Conservation (phyloP, 2,329 filamentous ascomycete genomes). For the Sporothrix schenckii region DNA sequence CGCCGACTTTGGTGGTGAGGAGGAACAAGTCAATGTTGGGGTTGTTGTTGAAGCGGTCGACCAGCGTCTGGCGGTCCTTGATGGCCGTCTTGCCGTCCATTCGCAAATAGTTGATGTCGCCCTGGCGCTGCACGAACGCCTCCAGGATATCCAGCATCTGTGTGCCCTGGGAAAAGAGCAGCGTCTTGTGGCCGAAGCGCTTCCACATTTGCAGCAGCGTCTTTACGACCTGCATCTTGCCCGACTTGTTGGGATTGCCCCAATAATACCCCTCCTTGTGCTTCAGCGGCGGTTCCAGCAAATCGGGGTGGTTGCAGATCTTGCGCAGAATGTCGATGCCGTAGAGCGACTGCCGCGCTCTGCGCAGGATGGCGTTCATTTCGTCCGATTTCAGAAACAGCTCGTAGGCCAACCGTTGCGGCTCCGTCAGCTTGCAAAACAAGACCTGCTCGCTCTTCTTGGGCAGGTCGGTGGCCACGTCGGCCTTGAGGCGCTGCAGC, state of each 20-base stretch:
- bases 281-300: conserved; percentile 65
- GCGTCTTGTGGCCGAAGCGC: conserved; percentile 83
- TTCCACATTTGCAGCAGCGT: conserved; percentile 87
- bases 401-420: conserved; percentile 80
- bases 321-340: conserved; percentile 92
- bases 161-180: conserved; percentile 89
- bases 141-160: conserved; percentile 97
- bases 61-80: conserved; percentile 82
- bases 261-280: conserved; percentile 70
- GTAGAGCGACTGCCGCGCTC: conserved; percentile 77
- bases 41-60: conserved; percentile 89
- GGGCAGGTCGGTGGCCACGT: conserved; percentile 90
- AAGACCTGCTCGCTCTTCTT: conserved; percentile 96
- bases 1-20: conserved; percentile 92
- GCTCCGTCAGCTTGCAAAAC: conserved; percentile 85
- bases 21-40: conserved; percentile 83
- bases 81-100: conserved; percentile 95
- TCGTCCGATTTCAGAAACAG: conserved; percentile 80
- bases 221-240: conserved; percentile 95
- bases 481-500: conserved; percentile 86
- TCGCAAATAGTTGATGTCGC: conserved; percentile 73
- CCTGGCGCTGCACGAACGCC: conserved; percentile 69
- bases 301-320: conserved; percentile 95
- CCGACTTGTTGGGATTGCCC: conserved; percentile 77
- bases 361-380: conserved; percentile 77